Percentiles rank a stretch among this genome's conserved stretches.
Conservation (phyloP, 2,329 filamentous ascomycete genomes). For the Sporothrix euskadiensis region DNA sequence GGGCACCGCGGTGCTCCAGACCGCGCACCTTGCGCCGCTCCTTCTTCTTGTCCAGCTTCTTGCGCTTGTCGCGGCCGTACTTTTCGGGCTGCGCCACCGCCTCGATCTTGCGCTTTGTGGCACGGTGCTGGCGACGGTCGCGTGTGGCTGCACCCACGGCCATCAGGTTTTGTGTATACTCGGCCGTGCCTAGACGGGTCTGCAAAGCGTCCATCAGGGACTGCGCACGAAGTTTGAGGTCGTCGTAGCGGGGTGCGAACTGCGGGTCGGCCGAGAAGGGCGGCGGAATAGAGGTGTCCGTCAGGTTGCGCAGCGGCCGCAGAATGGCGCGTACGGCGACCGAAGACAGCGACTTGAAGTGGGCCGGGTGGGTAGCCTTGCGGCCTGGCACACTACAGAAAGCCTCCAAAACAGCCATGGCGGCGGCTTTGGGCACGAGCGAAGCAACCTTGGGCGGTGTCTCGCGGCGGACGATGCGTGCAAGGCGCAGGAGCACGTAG, state of each 20-base stretch:
- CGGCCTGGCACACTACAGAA: conserved; percentile 55
- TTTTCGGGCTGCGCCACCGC: conserved; percentile 80
- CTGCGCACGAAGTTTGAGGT: conserved; percentile 68
- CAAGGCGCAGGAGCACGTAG: conserved; percentile 77
- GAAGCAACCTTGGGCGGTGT: conserved; percentile 62
- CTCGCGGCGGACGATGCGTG: conserved; percentile 76
- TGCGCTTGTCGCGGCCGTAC: conserved; percentile 75
- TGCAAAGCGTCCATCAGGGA: conserved; percentile 82
- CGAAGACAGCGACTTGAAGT: conserved; percentile 49
- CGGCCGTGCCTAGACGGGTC: conserved; percentile 76
- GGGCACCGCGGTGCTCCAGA: conserved; percentile 67
- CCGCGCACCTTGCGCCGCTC: conserved; percentile 78
- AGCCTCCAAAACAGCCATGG: conserved; percentile 71
- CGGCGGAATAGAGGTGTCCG: conserved; percentile 71
- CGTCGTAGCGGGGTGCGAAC: conserved; percentile 69
- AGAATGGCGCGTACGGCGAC: conserved; percentile 61
- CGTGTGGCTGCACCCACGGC: conserved; percentile 72
- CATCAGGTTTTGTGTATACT: conserved; percentile 73
- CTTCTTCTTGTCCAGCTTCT: conserved; percentile 81
- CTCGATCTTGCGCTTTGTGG: conserved; percentile 85
- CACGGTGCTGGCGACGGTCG: conserved; percentile 69
- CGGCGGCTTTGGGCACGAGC: conserved; percentile 72
- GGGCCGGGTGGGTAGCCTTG: conserved; percentile 46
- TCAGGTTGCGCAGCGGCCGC: conserved; percentile 73
- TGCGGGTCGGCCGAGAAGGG: conserved; percentile 70